Evolutionary conservation across 208 protist genomes (phyloP), one percentile per base, ranked within the genome.

Genomic region (Strigomonas culicis): DNA sequence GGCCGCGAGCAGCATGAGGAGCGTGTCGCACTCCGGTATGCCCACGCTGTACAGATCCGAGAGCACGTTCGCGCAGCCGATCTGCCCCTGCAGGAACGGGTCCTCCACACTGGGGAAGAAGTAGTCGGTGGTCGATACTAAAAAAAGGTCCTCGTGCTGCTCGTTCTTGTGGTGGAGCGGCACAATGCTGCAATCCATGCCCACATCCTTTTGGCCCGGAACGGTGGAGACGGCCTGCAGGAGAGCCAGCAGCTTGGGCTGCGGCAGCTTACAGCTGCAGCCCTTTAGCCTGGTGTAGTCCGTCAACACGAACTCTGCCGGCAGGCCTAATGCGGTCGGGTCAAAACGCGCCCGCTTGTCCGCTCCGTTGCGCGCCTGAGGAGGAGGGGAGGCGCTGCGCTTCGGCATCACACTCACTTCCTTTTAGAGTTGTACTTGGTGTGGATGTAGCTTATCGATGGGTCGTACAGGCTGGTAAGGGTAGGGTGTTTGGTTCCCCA

Each of bases 31-130:
- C 13, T 97, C 80, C 17, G 71, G 44, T 41, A 98, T 91, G 59
- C 97, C 97, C 87, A 98, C 97, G 52, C 91, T 94, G 75, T 99
- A 99, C 24, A 99, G 66, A 72, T 99, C 97, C 25, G 92, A 98
- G n/a, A 99, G 72, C 43, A 98, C 96, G 71, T 99, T 99, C 11
- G 97, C 96, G 50, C 92, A 95, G 8, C 91, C 97, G 62, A 99
- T 98, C 59, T 93, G 81, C 8, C 97, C 97, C 63, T 97, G 93
- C 22, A 96, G 49, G 56, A 94, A 98, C 19, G 97, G 97, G 62
- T 99, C 97, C 24, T 98, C 96, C 11, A 98, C 92, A 61, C 96
- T 89, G 22, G 97, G 97, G 67, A 97, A 98, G 72, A 99, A 99
- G 69, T 98, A 99, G 79, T 98, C 96, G 11, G 93, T 98, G 15